A percentile compares a stretch with the other conserved stretches of the same genome.
Evolutionary conservation across 768 basidiomycete genomes (phyloP).

Genomic region (Naganishia onofrii): DNA sequence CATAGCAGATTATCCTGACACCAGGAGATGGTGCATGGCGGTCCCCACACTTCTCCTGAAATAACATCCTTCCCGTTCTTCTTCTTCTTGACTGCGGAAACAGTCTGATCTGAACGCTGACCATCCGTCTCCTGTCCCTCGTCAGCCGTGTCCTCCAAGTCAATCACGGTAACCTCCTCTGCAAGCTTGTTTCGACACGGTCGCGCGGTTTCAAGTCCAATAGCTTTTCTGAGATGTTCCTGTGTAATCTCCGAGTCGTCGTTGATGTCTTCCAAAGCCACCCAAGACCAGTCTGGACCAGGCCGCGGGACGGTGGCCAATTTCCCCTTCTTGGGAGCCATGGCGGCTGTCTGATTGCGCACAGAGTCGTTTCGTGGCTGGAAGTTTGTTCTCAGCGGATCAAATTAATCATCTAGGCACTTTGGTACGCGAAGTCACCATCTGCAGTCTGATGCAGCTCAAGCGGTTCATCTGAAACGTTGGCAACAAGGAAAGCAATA

Average conservation of each 20-base stretch:
- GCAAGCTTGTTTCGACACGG: conserved; percentile 20
- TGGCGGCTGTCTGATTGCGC: background rate
- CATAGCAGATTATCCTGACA: conserved; percentile 82
- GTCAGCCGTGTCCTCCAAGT: conserved; percentile 8
- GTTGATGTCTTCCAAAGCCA: conserved; percentile 6
- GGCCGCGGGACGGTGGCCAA: background rate
- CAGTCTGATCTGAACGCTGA: conserved; percentile 10
- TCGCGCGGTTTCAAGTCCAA: conserved; percentile 1
- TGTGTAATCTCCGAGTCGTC: background rate
- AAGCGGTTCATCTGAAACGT: no score
- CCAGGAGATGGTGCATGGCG: conserved; percentile 32
- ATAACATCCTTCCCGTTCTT: conserved; percentile 13
- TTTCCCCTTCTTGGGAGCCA: conserved; percentile 17
- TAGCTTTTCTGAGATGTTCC: conserved; percentile 21
- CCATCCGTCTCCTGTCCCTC: conserved; percentile 4
- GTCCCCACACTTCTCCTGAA: background rate
- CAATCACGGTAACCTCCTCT: background rate
- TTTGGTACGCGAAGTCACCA: no score
- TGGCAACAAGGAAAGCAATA: no score
- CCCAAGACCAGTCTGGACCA: conserved; percentile 27
- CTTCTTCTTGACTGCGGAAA: conserved; percentile 28
- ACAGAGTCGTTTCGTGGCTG: background rate
- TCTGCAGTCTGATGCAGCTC: no score
- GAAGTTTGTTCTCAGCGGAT: no score
- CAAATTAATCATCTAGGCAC: background rate